These are phyloP conservation scores for Wallacemonas sp. DNA, from an alignment of 208 protist genomes.

Conservation along the genomic window DNA sequence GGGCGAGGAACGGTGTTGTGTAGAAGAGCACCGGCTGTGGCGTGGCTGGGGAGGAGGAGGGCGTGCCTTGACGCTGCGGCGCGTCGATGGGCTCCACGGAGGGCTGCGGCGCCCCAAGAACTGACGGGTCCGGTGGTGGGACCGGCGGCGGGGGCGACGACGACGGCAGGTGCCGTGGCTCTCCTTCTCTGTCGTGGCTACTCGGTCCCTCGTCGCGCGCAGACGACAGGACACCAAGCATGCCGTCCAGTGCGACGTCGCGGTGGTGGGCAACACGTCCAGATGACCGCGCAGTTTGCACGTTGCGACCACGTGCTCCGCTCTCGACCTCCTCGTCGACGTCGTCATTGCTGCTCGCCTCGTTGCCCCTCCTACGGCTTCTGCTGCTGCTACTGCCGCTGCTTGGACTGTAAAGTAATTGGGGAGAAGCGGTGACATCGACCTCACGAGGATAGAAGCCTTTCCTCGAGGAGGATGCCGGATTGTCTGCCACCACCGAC, in stretches of 20 bases:
- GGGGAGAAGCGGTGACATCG: not conserved
- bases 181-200: not conserved
- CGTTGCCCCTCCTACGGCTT: not conserved
- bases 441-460: not conserved
- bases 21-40: slow-evolving; percentile 18
- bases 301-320: not conserved
- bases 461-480: not conserved
- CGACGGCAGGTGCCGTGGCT: not conserved
- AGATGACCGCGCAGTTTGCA: too few relatives aligned
- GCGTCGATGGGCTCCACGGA: not conserved
- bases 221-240: not conserved
- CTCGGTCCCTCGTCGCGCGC: slow-evolving; percentile 5
- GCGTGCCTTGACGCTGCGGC: not conserved
- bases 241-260: not conserved
- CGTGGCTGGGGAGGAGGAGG: not conserved
- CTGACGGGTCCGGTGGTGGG: too few relatives aligned
- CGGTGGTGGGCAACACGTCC: not conserved
- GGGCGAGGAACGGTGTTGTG: not conserved
- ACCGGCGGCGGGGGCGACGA: not conserved
- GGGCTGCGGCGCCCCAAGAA: not conserved
- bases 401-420: not conserved
- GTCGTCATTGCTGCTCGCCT: not conserved
- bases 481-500: not conserved
- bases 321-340: not conserved
- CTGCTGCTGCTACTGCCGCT: not conserved